Percentiles rank a stretch among this genome's conserved stretches.
Conservation (phyloP, 805 yeast species). For the Kregervanrija fluxuum region DNA sequence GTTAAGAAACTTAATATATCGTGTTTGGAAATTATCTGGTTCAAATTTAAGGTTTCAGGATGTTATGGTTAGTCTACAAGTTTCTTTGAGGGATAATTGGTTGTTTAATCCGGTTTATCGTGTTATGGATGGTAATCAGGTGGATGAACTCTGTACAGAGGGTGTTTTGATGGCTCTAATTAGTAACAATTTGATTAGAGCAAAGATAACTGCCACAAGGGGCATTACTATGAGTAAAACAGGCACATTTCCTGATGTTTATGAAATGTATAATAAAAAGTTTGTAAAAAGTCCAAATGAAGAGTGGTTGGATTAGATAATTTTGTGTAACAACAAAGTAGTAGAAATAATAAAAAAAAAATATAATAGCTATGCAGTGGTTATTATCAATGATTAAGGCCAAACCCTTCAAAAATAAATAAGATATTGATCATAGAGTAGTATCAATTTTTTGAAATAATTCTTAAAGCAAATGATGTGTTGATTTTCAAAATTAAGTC, state of each 20-base stretch:
- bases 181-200: constrained; percentile 47
- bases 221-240: constrained; percentile 23
- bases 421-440: too few relatives aligned
- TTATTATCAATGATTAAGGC: background rate
- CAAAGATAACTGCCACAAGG: constrained; percentile 33
- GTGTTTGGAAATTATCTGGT: constrained; percentile 14
- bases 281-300: constrained; percentile 19
- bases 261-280: constrained; percentile 14
- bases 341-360: background rate
- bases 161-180: constrained; percentile 44
- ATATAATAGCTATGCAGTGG: background rate
- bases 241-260: constrained; percentile 23
- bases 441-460: too few relatives aligned
- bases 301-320: constrained; percentile 22
- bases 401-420: too few relatives aligned
- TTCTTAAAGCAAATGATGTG: too few relatives aligned
- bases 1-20: constrained; percentile 34
- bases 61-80: constrained; percentile 21
- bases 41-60: constrained; percentile 12
- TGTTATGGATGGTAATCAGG: constrained; percentile 8
- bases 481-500: too few relatives aligned
- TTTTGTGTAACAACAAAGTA: background rate
- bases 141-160: constrained; percentile 39
- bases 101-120: constrained; percentile 13
- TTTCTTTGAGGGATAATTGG: constrained; percentile 11